phyloP scores from a whole-genome alignment of 1,284 basidiomycete genomes.

The Ceratobasidium sp. region DNA sequence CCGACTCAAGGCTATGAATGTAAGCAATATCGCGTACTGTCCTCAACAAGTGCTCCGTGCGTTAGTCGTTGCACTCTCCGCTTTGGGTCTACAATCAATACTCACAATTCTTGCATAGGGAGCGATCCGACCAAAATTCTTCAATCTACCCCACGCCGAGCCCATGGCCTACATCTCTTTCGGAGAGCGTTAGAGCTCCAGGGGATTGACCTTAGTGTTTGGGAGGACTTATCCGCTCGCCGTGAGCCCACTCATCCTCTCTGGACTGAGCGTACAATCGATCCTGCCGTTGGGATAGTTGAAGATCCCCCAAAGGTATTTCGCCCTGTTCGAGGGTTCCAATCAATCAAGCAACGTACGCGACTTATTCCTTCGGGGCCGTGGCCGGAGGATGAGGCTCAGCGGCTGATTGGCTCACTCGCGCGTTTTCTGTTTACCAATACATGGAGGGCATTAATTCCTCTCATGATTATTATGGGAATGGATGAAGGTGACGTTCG shows the following conservation, averaged over 20 bases:
- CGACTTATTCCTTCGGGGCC: slow-evolving; percentile 1
- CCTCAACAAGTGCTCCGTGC: too few relatives aligned
- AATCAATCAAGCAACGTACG: not conserved
- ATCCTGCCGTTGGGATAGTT: not conserved
- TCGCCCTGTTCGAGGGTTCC: not conserved
- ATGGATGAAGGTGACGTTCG: too few relatives aligned
- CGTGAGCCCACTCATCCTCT: slow-evolving; percentile 10
- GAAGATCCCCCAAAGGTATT: too few relatives aligned
- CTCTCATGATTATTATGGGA: not conserved
- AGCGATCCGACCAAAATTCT: too few relatives aligned
- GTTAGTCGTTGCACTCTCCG: not conserved
- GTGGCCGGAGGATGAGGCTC: not conserved
- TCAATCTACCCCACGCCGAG: not conserved
- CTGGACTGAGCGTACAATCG: not conserved
- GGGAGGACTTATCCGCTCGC: slow-evolving; percentile 9
- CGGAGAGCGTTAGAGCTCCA: not conserved
- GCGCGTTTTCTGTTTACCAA: not conserved
- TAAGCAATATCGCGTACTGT: not conserved
- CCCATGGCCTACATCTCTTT: not conserved
- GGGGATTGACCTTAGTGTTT: slow-evolving; percentile 2
- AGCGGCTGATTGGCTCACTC: not conserved
- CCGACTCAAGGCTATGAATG: slow-evolving; percentile 15
- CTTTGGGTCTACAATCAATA: not conserved
- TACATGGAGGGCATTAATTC: not conserved
- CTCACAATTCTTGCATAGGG: not conserved